Base-by-base conservation (phyloP, 2,329 filamentous ascomycete species). In the Pseudopyricularia javanii region DNA sequence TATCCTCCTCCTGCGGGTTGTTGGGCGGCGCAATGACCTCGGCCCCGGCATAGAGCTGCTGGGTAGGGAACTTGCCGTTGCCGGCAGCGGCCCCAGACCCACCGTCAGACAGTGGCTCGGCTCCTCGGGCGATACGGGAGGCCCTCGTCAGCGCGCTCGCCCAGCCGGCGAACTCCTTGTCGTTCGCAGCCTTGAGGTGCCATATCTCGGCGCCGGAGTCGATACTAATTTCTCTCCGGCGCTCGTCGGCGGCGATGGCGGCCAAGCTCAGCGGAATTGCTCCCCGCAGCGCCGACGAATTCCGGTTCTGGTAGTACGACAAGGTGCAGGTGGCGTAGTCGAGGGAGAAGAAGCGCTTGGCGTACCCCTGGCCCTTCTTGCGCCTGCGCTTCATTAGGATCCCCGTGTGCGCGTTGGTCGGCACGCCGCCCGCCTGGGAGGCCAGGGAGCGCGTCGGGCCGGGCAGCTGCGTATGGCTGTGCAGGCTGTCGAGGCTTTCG, bases 181-280 rank as follows among this genome's bases (percentile, higher is more conserved):
- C 79, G 60, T 88, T 95, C 50, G 79, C 80, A 3, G 93, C 89
- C 61, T 84, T 85, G 30, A 98, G 74, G 70, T 97, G 93, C 93
- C 93, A 98, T 26, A 98, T 83, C 67, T 98, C 93, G 2, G 93
- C 91, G 1, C 93, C 93, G 0, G 93, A 97, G 65, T 98, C 93
- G 54, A 98, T 93, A 43, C 86, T 95, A 52, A 98, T 95, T 66
- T 97, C 91, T 57, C 90, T 80, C 35, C 87, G 82, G 62, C 87
- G 82, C 65, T 93, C 88, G 63, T 95, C 91, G 7, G 89, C 89
- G 3, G 91, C 88, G 55, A 98, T 86, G 4, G 89, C 93, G 15
- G 93, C 93, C 51, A 98, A 72, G 26, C 89, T 93, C 8, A 98
- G 75, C 0, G 93, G 93, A 51, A 98, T 93, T 7, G 93, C 90